Percentiles rank a stretch among this genome's conserved stretches.
phyloP scores from a whole-genome alignment of 805 yeast genomes.

The Metschnikowia gelsemii region DNA sequence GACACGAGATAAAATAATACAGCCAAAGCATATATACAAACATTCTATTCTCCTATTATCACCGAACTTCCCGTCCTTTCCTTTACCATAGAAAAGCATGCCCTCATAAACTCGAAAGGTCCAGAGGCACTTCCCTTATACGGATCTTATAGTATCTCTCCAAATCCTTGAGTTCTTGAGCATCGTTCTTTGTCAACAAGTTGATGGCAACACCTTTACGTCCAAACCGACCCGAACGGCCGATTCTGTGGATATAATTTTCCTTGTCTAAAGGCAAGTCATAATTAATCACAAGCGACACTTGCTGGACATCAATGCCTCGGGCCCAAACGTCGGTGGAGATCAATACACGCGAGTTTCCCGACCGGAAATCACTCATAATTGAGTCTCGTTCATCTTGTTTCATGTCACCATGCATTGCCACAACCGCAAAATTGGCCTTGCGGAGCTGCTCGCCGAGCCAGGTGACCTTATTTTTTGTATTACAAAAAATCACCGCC shows the following conservation, averaged over 20 bases:
- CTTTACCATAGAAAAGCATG: too few species aligned
- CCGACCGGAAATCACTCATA: slow-evolving; percentile 94
- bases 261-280: slow-evolving; percentile 92
- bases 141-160: slow-evolving; percentile 72
- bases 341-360: slow-evolving; percentile 88
- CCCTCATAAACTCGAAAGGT: slow-evolving; percentile 11
- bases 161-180: slow-evolving; percentile 67
- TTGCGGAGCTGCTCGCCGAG: slow-evolving; percentile 74
- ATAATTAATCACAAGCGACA: slow-evolving; percentile 91
- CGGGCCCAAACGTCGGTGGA: slow-evolving; percentile 98
- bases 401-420: slow-evolving; percentile 97
- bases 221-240: slow-evolving; percentile 98
- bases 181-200: slow-evolving; percentile 82
- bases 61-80: too few species aligned
- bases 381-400: slow-evolving; percentile 93
- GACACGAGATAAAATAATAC: too few species aligned
- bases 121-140: slow-evolving; percentile 69
- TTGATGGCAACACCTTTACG: slow-evolving; percentile 98
- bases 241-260: slow-evolving; percentile 95
- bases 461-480: slow-evolving; percentile 93
- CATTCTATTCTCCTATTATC: slow-evolving; percentile 12
- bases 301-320: slow-evolving; percentile 98
- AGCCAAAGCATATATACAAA: too few species aligned
- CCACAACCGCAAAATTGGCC: slow-evolving; percentile 85
- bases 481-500: slow-evolving; percentile 97